Evolutionary conservation across 805 yeast genomes (phyloP).

Genomic region (Yarrowia hollandica): DNA sequence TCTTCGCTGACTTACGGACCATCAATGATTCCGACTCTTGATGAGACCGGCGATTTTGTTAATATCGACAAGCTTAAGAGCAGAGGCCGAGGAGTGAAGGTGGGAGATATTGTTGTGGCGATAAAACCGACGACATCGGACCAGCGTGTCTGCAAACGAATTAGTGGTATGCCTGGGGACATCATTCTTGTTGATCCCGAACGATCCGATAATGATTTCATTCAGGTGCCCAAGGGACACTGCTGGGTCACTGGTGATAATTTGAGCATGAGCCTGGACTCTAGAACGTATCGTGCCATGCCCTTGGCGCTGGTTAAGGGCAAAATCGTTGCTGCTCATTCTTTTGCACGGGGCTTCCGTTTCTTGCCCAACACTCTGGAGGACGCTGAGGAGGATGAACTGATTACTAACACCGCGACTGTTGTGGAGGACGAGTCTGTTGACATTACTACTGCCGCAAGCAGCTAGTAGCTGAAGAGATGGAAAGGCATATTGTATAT

Average conservation of each 20-base stretch:
- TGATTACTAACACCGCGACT: not conserved
- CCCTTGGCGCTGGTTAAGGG: constrained; percentile 90
- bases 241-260: constrained; percentile 98
- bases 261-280: constrained; percentile 79
- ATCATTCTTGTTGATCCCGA: constrained; percentile 67
- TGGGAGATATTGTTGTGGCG: constrained; percentile 89
- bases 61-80: constrained; percentile 63
- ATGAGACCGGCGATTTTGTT: constrained; percentile 74
- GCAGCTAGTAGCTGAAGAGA: not conserved
- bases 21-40: constrained; percentile 91
- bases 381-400: constrained; percentile 5
- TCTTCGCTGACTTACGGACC: constrained; percentile 86
- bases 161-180: constrained; percentile 97
- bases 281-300: constrained; percentile 83
- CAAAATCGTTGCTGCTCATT: constrained; percentile 64
- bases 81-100: constrained; percentile 63
- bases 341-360: constrained; percentile 14
- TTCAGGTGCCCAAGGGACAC: constrained; percentile 88
- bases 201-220: constrained; percentile 48
- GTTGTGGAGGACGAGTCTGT: not conserved
- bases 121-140: constrained; percentile 85
- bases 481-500: constrained; percentile 14
- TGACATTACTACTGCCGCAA: not conserved
- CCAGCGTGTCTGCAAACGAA: constrained; percentile 85
- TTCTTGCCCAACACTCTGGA: constrained; percentile 6